A percentile compares a stretch with the other conserved stretches of the same genome.
phyloP scores from a whole-genome alignment of 768 basidiomycete genomes.

The Lactarius trivialis region DNA sequence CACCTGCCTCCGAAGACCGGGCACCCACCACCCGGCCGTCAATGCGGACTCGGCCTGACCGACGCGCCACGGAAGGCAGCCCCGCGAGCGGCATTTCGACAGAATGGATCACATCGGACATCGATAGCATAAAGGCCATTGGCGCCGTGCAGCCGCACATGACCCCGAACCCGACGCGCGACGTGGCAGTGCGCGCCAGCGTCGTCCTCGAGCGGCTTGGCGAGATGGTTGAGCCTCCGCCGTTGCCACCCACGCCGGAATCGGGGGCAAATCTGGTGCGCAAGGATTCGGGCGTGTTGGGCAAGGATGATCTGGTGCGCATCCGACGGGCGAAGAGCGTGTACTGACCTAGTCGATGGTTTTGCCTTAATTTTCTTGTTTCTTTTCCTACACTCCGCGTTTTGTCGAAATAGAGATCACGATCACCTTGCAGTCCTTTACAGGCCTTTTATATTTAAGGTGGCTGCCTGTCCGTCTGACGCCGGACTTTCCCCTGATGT shows the following conservation, averaged over 20 bases:
- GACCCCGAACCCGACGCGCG: slow-evolving; percentile 9
- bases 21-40: neutral
- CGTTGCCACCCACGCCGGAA: neutral
- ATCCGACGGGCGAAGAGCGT: neutral
- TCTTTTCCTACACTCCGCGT: neutral
- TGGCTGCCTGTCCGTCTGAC: neutral
- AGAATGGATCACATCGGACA: slow-evolving; percentile 19
- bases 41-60: neutral
- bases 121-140: slow-evolving; percentile 10
- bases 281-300: slow-evolving; percentile 12
- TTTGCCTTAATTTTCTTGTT: neutral
- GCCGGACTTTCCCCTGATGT: neutral
- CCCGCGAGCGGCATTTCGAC: slow-evolving; percentile 1
- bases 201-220: slow-evolving; percentile 11
- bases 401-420: neutral
- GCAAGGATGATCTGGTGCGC: slow-evolving; percentile 10
- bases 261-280: neutral
- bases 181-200: slow-evolving; percentile 1
- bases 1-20: neutral
- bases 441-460: neutral
- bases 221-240: neutral
- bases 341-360: neutral
- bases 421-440: neutral
- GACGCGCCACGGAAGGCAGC: neutral
- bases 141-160: slow-evolving; percentile 2